Evolutionary conservation across 208 protist genomes (phyloP), one percentile per base, ranked within the genome.

Genomic region (Wallacemonas rigidus): DNA sequence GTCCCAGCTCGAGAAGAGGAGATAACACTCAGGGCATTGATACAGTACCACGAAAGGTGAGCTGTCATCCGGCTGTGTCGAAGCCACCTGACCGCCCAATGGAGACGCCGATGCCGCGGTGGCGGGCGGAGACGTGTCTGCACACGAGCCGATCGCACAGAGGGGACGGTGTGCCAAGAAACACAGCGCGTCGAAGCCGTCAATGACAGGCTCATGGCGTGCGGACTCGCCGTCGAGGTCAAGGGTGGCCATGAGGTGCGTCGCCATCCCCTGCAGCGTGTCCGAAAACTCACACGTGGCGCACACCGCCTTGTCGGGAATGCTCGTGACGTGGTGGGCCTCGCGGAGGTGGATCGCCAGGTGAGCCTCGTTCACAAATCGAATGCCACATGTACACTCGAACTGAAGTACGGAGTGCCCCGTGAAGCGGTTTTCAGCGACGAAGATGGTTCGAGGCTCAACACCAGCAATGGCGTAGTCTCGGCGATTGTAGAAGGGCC

Each of bases 1-100:
- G 36, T 75, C 72, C 87, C 86, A 91, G 1, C 51, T 74, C 4
- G 72, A 65, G 74, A 95, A 92, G 39, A 95, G 56, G 26, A 80
- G 72, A 7, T 80, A 54, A 51, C 90, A 95, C 54, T 85, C 70
- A 3, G 65, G 77, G 75, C 90, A 95, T 67, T 95, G 90, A 70
- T 91, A 92, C 3, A 89, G 51, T 35, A 95, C 76, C 5, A 76
- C 62, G 74, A 89, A 91, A 8, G 67, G 69, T 17, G 84, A 72
- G 55, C 71, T 70, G 1, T 43, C 73, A 5, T 61, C 58, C 11
- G 14, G 26, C 26, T 26, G 26, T 26, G 26, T 26, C 26, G 26
- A 0, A 26, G 26, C n/a, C 51, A 50, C 50, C 35, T 15, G n/a
- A n/a, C n/a, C n/a, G 45, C 17, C 56, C 14, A 35, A 9, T 72